Conservation (phyloP, 495 filamentous ascomycete species). For the Cercophora newfieldiana region DNA sequence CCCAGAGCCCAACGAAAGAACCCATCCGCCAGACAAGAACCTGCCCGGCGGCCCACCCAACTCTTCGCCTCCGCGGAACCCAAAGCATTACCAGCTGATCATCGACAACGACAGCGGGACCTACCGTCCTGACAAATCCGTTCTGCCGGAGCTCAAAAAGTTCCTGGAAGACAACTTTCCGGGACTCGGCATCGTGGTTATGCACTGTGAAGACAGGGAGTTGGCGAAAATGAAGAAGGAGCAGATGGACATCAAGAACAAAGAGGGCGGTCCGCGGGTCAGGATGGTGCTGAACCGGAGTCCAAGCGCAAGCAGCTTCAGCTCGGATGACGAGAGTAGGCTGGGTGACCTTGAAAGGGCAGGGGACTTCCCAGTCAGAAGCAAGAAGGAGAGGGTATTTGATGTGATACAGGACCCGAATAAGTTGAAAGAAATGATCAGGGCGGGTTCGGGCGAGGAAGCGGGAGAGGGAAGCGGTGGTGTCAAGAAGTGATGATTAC, state of each 20-base stretch:
- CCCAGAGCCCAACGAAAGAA: constrained; percentile 23
- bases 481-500: too few relatives aligned
- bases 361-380: constrained; percentile 32
- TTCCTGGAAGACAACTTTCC: constrained; percentile 72
- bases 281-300: constrained; percentile 66
- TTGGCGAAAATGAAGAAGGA: constrained; percentile 55
- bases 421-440: constrained; percentile 27
- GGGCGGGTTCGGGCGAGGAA: not conserved
- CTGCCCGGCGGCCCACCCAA: constrained; percentile 40
- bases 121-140: constrained; percentile 77
- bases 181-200: constrained; percentile 66
- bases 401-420: constrained; percentile 44
- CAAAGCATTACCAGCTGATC: constrained; percentile 75
- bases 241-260: constrained; percentile 56
- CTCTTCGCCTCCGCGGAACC: constrained; percentile 53
- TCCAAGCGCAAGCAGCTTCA: constrained; percentile 55
- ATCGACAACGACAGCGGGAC: constrained; percentile 97
- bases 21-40: constrained; percentile 24
- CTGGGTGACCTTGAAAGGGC: constrained; percentile 54
- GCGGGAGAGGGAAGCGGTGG: too few relatives aligned
- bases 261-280: constrained; percentile 55
- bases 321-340: constrained; percentile 74
- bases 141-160: constrained; percentile 65
- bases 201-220: constrained; percentile 70
- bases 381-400: constrained; percentile 46